Base-by-base conservation (phyloP, 306 rosid genomes). In the Begonia peltatifolia region DNA sequence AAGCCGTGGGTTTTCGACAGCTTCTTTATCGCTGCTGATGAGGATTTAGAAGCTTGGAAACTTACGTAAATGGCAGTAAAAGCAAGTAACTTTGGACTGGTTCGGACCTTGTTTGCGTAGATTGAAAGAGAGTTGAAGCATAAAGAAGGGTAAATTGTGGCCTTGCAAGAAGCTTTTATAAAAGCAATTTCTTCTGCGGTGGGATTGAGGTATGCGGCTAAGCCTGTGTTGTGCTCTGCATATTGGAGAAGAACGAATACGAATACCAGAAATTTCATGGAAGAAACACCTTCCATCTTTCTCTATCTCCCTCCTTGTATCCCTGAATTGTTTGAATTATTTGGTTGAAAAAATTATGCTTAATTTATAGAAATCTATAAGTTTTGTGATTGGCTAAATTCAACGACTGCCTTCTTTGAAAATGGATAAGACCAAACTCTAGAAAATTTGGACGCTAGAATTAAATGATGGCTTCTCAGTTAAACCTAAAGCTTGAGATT, bases 111-210 rank as follows among this genome's bases (percentile, higher is more conserved):
- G 14, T 18, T 12, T 2, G 80, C 73, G 46, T 58, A 75, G 53
- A 53, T 55, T 16, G 76, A 70, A 49, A 75, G 76, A 6, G 73
- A 62, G 11, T 11, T 52, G 70, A 53, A 74, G 64, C 79, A 74
- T 14, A 74, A 42, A 6, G 41, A 53, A 0, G 72, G 79, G 56
- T 65, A 74, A 14, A 10, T 42, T 10, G 79, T 74, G 61, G 59
- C 14, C 6, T 50, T 59, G 52, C 81, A 75, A 6, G 77, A 67
- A 41, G 53, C 63, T 58, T 48, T 75, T 38, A 75, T 61, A 56
- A 59, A 75, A 16, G 64, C 43, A 9, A 65, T 57, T 52, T 57
- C 36, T 42, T 42, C 41, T 61, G 50, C 50, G 46, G 42, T 15
- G 25, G 52, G 12, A 11, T 11, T 50, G 9, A 23, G 22, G 55